These are phyloP conservation scores for Auriscalpium vulgare DNA, from an alignment of 768 basidiomycete genomes.

Conservation along the genomic window DNA sequence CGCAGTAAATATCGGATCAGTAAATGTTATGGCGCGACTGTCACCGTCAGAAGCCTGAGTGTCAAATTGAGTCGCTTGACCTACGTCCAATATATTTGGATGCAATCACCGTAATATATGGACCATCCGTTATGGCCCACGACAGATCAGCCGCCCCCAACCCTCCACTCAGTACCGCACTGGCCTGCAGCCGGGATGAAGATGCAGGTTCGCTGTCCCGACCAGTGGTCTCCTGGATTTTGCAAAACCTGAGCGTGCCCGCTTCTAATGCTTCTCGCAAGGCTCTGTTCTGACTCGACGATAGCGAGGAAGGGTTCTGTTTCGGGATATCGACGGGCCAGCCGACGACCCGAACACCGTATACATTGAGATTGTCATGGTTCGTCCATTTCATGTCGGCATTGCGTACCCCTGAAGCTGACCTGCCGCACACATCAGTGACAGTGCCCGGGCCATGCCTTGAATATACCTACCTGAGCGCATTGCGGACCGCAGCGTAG, in stretches of 20 bases:
- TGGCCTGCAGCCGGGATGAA: background rate
- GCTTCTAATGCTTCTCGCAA: conserved; percentile 41
- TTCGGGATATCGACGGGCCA: conserved; percentile 55
- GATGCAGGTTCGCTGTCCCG: background rate
- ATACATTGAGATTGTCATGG: conserved; percentile 44
- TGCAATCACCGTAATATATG: too few relatives aligned
- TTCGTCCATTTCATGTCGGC: conserved; percentile 78
- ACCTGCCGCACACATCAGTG: conserved; percentile 25
- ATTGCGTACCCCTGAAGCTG: conserved; percentile 47
- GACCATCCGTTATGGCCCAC: conserved; percentile 14
- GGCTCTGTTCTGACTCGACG: conserved; percentile 43
- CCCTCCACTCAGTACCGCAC: background rate
- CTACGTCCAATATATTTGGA: too few relatives aligned
- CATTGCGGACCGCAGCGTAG: conserved; percentile 10
- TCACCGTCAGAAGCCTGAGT: too few relatives aligned
- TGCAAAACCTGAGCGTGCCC: conserved; percentile 39
- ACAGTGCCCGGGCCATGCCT: conserved; percentile 1
- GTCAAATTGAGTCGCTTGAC: too few relatives aligned
- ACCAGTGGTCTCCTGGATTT: background rate
- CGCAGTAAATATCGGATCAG: too few relatives aligned
- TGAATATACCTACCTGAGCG: conserved; percentile 7
- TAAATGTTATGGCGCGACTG: too few relatives aligned
- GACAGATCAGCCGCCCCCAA: conserved; percentile 6
- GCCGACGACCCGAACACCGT: conserved; percentile 53
- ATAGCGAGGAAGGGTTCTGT: conserved; percentile 56